These are phyloP conservation scores for Phaffia rhodozyma DNA, from an alignment of 1,284 basidiomycete species.

Conservation along the genomic window DNA sequence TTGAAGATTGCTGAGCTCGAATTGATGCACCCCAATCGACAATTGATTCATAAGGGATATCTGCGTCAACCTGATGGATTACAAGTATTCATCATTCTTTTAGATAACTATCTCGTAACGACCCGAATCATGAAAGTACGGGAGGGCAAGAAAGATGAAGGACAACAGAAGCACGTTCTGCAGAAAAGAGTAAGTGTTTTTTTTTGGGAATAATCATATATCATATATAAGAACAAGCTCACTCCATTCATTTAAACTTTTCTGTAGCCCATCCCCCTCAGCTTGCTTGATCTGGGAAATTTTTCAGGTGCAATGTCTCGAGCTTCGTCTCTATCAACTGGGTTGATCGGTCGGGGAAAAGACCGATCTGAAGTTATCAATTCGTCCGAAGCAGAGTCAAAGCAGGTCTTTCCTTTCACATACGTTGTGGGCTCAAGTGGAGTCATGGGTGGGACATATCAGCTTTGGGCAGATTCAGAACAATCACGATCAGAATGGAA, in stretches of 20 bases:
- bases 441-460: slow-evolving; percentile 64
- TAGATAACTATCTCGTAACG: slow-evolving; percentile 86
- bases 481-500: slow-evolving; percentile 75
- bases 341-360: slow-evolving; percentile 37
- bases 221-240: neutral
- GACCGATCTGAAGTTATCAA: slow-evolving; percentile 10
- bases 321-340: slow-evolving; percentile 49
- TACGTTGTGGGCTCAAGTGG: slow-evolving; percentile 76
- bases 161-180: slow-evolving; percentile 34
- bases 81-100: slow-evolving; percentile 70
- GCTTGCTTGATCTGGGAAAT: slow-evolving; percentile 65
- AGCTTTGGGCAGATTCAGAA: slow-evolving; percentile 70
- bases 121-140: slow-evolving; percentile 65
- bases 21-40: slow-evolving; percentile 64
- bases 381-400: slow-evolving; percentile 42
- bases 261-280: slow-evolving; percentile 70
- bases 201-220: neutral
- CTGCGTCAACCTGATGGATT: slow-evolving; percentile 67
- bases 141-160: slow-evolving; percentile 53
- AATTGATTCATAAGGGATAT: slow-evolving; percentile 69
- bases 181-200: slow-evolving; percentile 62
- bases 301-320: slow-evolving; percentile 63
- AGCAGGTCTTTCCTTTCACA: slow-evolving; percentile 56
- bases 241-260: neutral
- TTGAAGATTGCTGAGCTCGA: slow-evolving; percentile 55